Conservation (phyloP, 2,329 filamentous ascomycete genomes). For the Penicillium expansum region DNA sequence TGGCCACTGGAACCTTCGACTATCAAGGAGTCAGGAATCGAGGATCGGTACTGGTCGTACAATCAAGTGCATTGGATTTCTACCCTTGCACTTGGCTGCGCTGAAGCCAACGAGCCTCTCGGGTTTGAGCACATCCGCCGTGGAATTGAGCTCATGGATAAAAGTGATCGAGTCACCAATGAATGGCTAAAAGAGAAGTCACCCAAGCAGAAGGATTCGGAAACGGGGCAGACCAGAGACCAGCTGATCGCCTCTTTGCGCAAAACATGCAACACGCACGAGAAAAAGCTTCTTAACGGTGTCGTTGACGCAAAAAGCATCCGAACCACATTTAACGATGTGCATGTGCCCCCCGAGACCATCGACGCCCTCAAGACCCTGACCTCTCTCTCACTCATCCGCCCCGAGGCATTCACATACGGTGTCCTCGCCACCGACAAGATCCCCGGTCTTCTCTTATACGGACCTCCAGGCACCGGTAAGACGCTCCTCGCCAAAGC, state of each 20-base stretch:
- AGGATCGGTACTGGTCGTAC: slow-evolving; percentile 57
- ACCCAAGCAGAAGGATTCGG: slow-evolving; percentile 30
- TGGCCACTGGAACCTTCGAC: slow-evolving; percentile 32
- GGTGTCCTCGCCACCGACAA: slow-evolving; percentile 88
- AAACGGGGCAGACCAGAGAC: slow-evolving; percentile 35
- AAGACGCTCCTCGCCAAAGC: slow-evolving; percentile 62
- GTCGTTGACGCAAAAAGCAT: slow-evolving; percentile 80
- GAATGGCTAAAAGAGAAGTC: slow-evolving; percentile 38
- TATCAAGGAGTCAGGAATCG: slow-evolving; percentile 42
- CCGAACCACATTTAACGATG: slow-evolving; percentile 80
- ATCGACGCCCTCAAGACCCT: slow-evolving; percentile 84
- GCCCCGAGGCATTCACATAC: slow-evolving; percentile 94
- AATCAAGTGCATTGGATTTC: slow-evolving; percentile 61
- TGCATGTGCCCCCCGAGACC: slow-evolving; percentile 78
- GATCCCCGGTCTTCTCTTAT: slow-evolving; percentile 83
- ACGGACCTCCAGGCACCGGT: slow-evolving; percentile 75
- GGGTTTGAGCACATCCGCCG: slow-evolving; percentile 39
- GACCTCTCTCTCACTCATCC: slow-evolving; percentile 79
- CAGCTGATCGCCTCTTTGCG: slow-evolving; percentile 51
- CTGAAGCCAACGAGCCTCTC: slow-evolving; percentile 41
- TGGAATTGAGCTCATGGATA: slow-evolving; percentile 41
- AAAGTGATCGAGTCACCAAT: slow-evolving; percentile 39
- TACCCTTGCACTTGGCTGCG: slow-evolving; percentile 52
- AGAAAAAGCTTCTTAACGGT: slow-evolving; percentile 76
- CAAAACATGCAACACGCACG: slow-evolving; percentile 67